Evolutionary conservation across 2,329 filamentous ascomycete genomes (phyloP), one percentile per base, ranked within the genome.

Genomic region (Phialophora tarda): DNA sequence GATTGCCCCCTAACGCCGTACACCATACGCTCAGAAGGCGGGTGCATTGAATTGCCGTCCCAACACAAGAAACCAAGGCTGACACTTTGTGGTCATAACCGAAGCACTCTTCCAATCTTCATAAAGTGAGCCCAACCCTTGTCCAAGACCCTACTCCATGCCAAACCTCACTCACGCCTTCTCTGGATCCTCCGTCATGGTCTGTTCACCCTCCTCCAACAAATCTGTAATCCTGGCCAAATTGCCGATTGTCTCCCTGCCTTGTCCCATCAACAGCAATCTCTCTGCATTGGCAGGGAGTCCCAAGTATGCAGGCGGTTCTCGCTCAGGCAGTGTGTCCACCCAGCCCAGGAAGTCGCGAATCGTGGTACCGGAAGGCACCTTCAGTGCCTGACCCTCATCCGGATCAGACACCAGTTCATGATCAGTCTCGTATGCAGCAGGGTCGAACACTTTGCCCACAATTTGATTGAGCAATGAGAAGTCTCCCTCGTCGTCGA

Each of bases 271-370:
- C 34, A 99, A 84, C 73, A 99, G 79, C 76, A 99, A 77, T 81
- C 98, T 99, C 87, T 99, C 95, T 23, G 95, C 95, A 77, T 99
- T 97, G 30, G 92, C 92, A 41, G 95, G 95, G 72, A 99, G 80
- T 24, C 95, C 96, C 17, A 99, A 84, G 76, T 97, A 99, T 0
- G 93, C 97, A 4, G 95, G 95, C 30, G 96, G 96, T 78, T 99
- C 95, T 74, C 95, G 88, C 84, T 99, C 95, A 0, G 95, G 95
- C 68, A 99, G 83, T 67, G 87, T 88, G 74, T 96, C 91, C 68
- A 99, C 92, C 96, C 96, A 99, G 44, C 85, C 84, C 79, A 90
- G 89, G 77, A 98, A 98, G 74, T 96, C 92, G 69, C 89, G 87
- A 76, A 97, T 87, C 57, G 87, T 88, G 1, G 93, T 97, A 50